Evolutionary conservation across 305 asterid genomes (phyloP).

Genomic region (Andrographis paniculata): DNA sequence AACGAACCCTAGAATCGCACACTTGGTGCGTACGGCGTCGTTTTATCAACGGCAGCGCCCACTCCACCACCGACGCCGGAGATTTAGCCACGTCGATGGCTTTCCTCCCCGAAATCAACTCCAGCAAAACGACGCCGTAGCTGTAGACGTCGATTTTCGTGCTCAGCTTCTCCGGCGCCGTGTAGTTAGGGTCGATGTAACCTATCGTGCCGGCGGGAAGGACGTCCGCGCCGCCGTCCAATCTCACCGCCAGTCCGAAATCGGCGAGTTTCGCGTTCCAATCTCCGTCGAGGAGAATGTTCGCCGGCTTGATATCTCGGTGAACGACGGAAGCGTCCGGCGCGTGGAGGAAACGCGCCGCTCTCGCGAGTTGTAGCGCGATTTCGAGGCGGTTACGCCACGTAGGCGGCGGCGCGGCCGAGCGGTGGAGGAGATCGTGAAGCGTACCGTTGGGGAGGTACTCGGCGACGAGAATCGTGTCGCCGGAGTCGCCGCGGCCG

Average conservation of each 20-base stretch:
- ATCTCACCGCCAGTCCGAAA: constrained; percentile 39
- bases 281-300: constrained; percentile 34
- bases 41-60: constrained; percentile 46
- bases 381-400: constrained; percentile 45
- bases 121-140: constrained; percentile 60
- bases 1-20: constrained; percentile 29
- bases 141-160: constrained; percentile 58
- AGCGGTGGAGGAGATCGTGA: constrained; percentile 39
- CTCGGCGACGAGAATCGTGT: constrained; percentile 38
- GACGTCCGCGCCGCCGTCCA: constrained; percentile 16
- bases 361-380: constrained; percentile 43
- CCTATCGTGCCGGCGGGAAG: constrained; percentile 75
- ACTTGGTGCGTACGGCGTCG: constrained; percentile 26
- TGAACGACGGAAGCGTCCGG: constrained; percentile 37
- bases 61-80: constrained; percentile 54
- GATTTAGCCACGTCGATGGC: constrained; percentile 44
- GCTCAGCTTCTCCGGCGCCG: constrained; percentile 47
- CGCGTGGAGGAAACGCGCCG: constrained; percentile 39
- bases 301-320: constrained; percentile 63
- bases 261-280: constrained; percentile 59
- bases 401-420: constrained; percentile 17
- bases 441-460: constrained; percentile 64
- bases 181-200: constrained; percentile 61
- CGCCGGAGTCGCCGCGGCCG: constrained; percentile 19
- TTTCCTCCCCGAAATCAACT: constrained; percentile 43